Conservation (phyloP, 352 stramenopile genomes). For the Phytophthora boehmeriae region DNA sequence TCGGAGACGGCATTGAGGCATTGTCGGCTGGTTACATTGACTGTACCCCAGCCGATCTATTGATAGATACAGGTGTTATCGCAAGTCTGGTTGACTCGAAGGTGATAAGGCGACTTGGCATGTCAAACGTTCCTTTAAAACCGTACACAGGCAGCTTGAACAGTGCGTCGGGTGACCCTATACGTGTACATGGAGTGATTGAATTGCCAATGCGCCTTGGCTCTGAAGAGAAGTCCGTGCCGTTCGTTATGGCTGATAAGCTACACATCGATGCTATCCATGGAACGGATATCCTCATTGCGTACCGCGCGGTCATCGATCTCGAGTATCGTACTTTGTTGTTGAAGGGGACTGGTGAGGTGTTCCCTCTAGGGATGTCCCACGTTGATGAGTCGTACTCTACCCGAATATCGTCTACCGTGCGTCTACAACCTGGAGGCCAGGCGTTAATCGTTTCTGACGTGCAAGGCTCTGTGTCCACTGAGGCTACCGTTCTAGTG, state of each 20-base stretch:
- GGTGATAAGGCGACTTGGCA: background rate
- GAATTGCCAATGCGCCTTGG: conserved; percentile 3
- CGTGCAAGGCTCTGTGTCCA: too few species aligned
- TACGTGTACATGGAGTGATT: background rate
- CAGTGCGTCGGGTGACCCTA: background rate
- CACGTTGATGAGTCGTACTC: too few species aligned
- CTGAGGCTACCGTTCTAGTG: too few species aligned
- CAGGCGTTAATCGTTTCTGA: too few species aligned
- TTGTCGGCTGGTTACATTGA: conserved; percentile 1
- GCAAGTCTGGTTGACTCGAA: background rate
- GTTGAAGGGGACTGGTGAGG: too few species aligned
- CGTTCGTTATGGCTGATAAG: background rate
- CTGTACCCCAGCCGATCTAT: background rate
- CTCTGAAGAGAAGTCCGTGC: background rate
- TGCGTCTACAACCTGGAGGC: too few species aligned
- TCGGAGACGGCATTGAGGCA: background rate
- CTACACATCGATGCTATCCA: conserved; percentile 5
- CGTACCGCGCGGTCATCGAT: too few species aligned
- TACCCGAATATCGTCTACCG: too few species aligned
- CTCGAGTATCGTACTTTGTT: too few species aligned
- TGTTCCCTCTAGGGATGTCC: too few species aligned
- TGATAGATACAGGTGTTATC: conserved; percentile 2
- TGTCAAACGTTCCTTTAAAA: background rate
- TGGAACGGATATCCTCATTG: too few species aligned
- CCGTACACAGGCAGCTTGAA: background rate